Base-by-base conservation (phyloP, 140 eudicot genomes). In the Senecio squalidus region DNA sequence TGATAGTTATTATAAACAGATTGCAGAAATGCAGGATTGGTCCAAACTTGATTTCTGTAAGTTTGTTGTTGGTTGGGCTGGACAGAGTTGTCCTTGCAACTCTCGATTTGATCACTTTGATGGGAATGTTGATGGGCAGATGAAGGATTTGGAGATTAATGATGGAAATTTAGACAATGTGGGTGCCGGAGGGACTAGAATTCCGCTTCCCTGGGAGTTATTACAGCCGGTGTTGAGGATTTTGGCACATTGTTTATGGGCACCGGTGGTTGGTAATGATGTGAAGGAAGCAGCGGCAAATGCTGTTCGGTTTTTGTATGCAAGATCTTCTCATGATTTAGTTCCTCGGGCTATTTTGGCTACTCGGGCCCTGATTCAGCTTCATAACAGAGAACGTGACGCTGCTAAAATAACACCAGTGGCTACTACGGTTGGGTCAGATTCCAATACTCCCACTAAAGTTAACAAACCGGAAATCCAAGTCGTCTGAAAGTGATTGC, bases 131-230 rank as follows among this genome's bases (percentile, higher is more conserved):
- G 64, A 4, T 9, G 75, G 66, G 6, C 70, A 50, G 17, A 46
- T 71, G 36, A 34, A 29, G 30, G 39, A 30, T 52, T 64, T 74
- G 69, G 61, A 8, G 22, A 51, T 74, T 1, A n/a, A n/a, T n/a
- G n/a, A n/a, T n/a, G n/a, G n/a, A n/a, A n/a, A n/a, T n/a, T n/a
- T n/a, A n/a, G n/a, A 58, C 22, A 49, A 46, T 40, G 18, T 9
- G 45, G 45, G n/a, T 39, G 45, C 45, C 3, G 0, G 14, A 51
- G 76, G 77, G 39, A 50, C 15, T 1, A 67, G 82, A 34, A 84
- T 84, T 68, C 94, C 88, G 6, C 67, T 80, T 18, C 94, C 94
- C 0, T 84, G 94, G 94, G 94, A 84, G 65, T 64, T 85, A 22
- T 58, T n/a, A n/a, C n/a, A n/a, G n/a, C n/a, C n/a, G n/a, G n/a